Evolutionary conservation across 2,329 filamentous ascomycete genomes (phyloP), one percentile per base, ranked within the genome.

Genomic region (Penicillium sp.): DNA sequence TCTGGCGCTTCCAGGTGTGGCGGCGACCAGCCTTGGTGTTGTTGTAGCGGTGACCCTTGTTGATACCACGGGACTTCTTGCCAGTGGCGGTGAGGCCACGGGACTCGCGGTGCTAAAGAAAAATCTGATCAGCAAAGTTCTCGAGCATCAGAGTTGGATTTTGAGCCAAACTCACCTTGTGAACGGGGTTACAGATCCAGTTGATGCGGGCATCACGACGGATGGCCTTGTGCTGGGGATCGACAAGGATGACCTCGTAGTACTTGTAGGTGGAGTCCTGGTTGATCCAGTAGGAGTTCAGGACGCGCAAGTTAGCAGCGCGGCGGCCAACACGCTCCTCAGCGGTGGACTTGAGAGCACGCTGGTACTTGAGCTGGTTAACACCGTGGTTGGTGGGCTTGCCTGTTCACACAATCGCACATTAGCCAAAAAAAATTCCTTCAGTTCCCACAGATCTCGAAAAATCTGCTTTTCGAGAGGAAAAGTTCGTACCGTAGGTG

Each of bases 261-360:
- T 99, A 99, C 88, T 99, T 99, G 91, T 97, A 99, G 83, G 94
- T 99, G 63, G 93, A 97, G 86, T 99, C 94, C 87, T 97, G 92
- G 90, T 99, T 99, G 86, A 99, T 91, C 95, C 95, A 99, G 93
- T 99, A 99, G 67, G 93, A 97, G 90, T 99, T 99, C 77, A 99
- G 90, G 78, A 99, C 94, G 78, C 94, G 92, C 81, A 99, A 84
- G 85, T 99, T 99, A 83, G 93, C 92, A 86, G 93, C 97, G 80
- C 93, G 93, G 82, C 93, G 93, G 77, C 95, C 94, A 79, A 99
- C 93, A 90, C 94, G 94, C 89, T 99, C 94, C 87, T 99, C 95
- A 75, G 95, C 95, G 74, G 94, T 99, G 75, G 93, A 86, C 82
- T 89, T 90, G 80, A 97, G 93, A 71, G 94, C 97, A 81, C 93